These are phyloP conservation scores for Saturnispora quitensis DNA, from an alignment of 805 yeast species.

Conservation along the genomic window DNA sequence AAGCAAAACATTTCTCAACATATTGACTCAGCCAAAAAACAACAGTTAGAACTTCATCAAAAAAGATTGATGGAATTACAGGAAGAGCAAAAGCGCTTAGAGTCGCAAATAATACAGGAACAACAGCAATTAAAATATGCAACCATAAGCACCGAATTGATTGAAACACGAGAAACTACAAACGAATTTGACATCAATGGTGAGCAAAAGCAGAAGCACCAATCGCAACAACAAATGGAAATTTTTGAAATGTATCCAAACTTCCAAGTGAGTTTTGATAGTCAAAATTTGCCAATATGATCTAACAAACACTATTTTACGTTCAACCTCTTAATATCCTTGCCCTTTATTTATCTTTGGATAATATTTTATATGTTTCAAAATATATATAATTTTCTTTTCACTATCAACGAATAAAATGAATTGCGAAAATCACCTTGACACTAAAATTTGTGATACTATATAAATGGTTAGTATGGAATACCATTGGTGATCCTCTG, in stretches of 20 bases:
- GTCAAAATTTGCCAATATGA: slow-evolving; percentile 3
- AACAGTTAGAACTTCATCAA: slow-evolving; percentile 3
- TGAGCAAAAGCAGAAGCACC: not conserved
- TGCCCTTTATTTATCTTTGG: not conserved
- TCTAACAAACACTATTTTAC: not conserved
- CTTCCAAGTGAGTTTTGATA: slow-evolving; percentile 1
- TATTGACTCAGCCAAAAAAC: not conserved
- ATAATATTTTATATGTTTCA: not conserved
- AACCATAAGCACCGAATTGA: not conserved
- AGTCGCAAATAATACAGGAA: slow-evolving; percentile 3
- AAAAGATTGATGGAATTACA: not conserved
- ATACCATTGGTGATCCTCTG: slow-evolving; percentile 95
- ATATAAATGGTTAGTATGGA: slow-evolving; percentile 52
- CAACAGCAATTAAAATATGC: slow-evolving; percentile 7
- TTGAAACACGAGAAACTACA: not conserved
- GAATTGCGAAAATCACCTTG: too few species aligned
- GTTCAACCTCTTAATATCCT: not conserved
- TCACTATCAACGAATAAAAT: not conserved
- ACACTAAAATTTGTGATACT: not conserved
- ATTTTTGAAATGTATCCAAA: slow-evolving; percentile 7
- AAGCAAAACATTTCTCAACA: not conserved
- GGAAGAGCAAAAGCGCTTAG: slow-evolving; percentile 5
- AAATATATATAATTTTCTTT: not conserved
- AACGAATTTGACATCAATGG: not conserved
- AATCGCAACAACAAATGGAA: not conserved